Base-by-base conservation (phyloP, 2,329 filamentous ascomycete species). In the Colletotrichum sp. region DNA sequence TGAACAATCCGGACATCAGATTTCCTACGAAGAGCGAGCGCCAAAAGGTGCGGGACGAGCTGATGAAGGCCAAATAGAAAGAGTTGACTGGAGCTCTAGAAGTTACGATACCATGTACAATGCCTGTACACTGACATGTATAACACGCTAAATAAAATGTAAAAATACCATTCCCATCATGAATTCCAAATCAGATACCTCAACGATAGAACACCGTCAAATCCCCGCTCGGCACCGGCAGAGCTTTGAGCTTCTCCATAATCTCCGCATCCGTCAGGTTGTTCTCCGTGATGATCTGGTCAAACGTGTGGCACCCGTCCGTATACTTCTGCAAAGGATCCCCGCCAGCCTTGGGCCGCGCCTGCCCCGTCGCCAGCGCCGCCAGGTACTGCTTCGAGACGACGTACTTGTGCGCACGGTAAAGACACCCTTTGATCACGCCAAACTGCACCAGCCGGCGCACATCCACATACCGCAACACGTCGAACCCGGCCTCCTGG, bases 391-490 rank as follows among this genome's bases (percentile, higher is more conserved):
- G 90, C 81, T 92, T 92, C 6, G 90, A 92, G 2, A 98, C 91
- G 32, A 95, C 94, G 82, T 98, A 98, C 83, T 97, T 98, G 86
- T 99, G 95, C 55, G 98, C 93, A 39, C 97, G 92, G 84, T 98
- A 98, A 28, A 99, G 86, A 79, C 98, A 95, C 18, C 96, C 96
- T 86, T 99, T 99, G 84, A 99, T 98, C 75, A 98, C 91, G 73
- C 96, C 97, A 81, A 99, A 99, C 75, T 98, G 98, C 78, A 99
- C 95, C 78, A 99, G 93, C 32, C 97, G 93, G 15, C 97, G 92
- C 71, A 98, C 92, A 83, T 99, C 97, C 73, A 99, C 92, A 81
- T 93, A 93, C 15, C 90, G 88, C 10, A 98, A 89, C 52, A 94
- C 89, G 75, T 92, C 89, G 77, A 93, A 89, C 1, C 91, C 92